Evolutionary conservation across 352 stramenopile species (phyloP), one percentile per base, ranked within the genome.

Genomic region (Phytophthora boehmeriae): DNA sequence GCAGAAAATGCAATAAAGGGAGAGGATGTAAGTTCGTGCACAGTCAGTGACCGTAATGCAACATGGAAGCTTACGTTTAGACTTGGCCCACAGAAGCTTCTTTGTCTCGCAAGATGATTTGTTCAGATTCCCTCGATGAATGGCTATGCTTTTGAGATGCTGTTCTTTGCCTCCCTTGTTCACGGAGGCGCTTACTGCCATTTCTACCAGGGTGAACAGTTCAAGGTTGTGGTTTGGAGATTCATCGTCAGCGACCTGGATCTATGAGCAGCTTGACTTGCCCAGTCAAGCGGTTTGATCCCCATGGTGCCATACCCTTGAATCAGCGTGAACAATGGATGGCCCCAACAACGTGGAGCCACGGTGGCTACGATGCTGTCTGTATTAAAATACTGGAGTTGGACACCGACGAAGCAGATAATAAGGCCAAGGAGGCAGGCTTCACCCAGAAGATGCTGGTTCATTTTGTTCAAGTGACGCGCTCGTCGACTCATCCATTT

Each of bases 161-260:
- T 27, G 45, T 42, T 53, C n/a, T 53, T 53, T 17, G 20, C 45
- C 11, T 39, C 27, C 6, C 45, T 53, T 28, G 17, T 6, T 25
- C 27, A 32, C n/a, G 13, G 2, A 53, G 45, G 45, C 11, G 45
- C 28, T 27, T 16, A 19, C 27, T 53, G 27, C 23, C 42, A 53
- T 17, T 20, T 16, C n/a, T n/a, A n/a, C n/a, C n/a, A n/a, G n/a
- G n/a, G n/a, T n/a, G n/a, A n/a, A n/a, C n/a, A n/a, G n/a, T n/a
- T n/a, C n/a, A n/a, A n/a, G n/a, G n/a, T n/a, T n/a, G n/a, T n/a
- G n/a, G n/a, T n/a, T n/a, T n/a, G n/a, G n/a, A n/a, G n/a, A n/a
- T n/a, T n/a, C n/a, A n/a, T n/a, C n/a, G n/a, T n/a, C n/a, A n/a
- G n/a, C n/a, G n/a, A n/a, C n/a, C n/a, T n/a, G n/a, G n/a, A n/a